phyloP scores from a whole-genome alignment of 2,329 filamentous ascomycete genomes.

The Scedosporium boydii region DNA sequence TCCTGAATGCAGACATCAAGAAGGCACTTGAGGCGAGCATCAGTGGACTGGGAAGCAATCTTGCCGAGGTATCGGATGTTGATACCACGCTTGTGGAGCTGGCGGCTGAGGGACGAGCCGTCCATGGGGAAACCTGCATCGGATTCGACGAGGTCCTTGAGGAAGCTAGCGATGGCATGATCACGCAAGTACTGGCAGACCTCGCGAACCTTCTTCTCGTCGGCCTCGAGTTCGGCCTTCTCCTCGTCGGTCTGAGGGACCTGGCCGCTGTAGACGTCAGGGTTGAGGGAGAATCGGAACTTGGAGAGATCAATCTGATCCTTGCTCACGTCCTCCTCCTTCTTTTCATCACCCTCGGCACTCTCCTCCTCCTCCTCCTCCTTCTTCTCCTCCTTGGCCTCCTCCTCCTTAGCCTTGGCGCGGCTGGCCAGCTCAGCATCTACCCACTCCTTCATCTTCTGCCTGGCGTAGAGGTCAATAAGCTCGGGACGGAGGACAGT shows the following conservation, averaged over 20 bases:
- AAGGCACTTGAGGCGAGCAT: conserved; percentile 66
- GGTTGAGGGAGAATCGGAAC: conserved; percentile 85
- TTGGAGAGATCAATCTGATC: conserved; percentile 76
- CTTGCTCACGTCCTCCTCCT: conserved; percentile 25
- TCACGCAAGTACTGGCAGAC: conserved; percentile 71
- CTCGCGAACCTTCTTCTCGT: conserved; percentile 80
- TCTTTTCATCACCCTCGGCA: conserved; percentile 21
- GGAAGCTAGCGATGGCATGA: conserved; percentile 71
- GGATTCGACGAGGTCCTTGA: conserved; percentile 80
- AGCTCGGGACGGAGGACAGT: conserved; percentile 85
- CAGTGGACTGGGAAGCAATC: conserved; percentile 57
- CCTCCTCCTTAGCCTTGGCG: conserved; percentile 23
- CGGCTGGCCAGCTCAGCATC: conserved; percentile 65
- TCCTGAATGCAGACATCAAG: conserved; percentile 74
- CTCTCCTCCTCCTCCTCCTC: conserved; percentile 27
- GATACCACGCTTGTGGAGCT: conserved; percentile 94
- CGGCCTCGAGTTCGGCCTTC: conserved; percentile 69
- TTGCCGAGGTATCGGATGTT: conserved; percentile 94
- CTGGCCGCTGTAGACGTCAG: conserved; percentile 91
- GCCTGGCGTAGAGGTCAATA: conserved; percentile 74
- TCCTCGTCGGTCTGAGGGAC: conserved; percentile 82
- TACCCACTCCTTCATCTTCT: conserved; percentile 84
- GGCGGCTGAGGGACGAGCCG: conserved; percentile 76
- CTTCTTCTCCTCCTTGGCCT: conserved; percentile 20
- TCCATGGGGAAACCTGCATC: conserved; percentile 99